These are phyloP conservation scores for Nannochloropsis granulata DNA, from an alignment of 108 stramenopile species.

Conservation along the genomic window DNA sequence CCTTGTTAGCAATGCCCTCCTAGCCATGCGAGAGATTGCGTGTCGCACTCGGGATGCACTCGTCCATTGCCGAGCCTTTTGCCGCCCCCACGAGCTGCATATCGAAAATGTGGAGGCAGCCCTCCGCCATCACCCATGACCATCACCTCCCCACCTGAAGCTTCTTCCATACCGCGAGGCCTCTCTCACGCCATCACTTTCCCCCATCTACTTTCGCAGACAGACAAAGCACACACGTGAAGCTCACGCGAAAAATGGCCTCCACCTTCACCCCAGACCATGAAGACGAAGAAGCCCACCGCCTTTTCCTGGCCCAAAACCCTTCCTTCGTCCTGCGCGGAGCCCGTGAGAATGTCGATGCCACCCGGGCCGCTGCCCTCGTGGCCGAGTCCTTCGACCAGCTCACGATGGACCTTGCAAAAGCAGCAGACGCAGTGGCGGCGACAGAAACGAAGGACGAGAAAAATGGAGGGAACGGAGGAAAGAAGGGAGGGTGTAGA, in stretches of 20 bases:
- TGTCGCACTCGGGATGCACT: too few relatives aligned
- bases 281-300: neutral
- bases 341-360: neutral
- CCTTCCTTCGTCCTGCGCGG: neutral
- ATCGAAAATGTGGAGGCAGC: too few relatives aligned
- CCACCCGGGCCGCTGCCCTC: neutral
- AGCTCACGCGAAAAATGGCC: neutral
- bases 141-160: too few relatives aligned
- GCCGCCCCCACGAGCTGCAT: too few relatives aligned
- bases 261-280: neutral
- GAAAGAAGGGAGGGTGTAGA: neutral
- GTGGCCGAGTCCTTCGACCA: neutral
- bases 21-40: too few relatives aligned
- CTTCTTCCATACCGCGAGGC: too few relatives aligned
- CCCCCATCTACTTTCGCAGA: neutral
- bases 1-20: too few relatives aligned
- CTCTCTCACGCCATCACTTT: too few relatives aligned
- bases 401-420: neutral
- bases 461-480: neutral
- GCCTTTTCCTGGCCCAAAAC: neutral
- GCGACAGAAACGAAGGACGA: neutral
- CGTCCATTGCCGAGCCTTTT: too few relatives aligned
- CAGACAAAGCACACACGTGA: neutral
- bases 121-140: too few relatives aligned
- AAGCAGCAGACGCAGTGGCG: neutral